Base-by-base conservation (phyloP, 2,329 filamentous ascomycete genomes). In the Cladosporium velox region DNA sequence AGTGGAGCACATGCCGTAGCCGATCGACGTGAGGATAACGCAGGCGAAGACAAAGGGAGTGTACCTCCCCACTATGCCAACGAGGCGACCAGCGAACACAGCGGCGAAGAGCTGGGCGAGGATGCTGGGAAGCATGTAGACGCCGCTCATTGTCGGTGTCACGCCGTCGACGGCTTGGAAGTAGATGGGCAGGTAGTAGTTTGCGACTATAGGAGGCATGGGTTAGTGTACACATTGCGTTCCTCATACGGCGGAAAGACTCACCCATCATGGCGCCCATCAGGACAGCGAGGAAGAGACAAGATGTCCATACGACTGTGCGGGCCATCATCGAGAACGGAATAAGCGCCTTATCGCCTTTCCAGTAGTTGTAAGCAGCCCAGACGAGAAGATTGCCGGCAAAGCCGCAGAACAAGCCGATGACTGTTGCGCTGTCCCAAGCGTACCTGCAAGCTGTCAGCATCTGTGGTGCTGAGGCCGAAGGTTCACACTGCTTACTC, bases 141-240 rank as follows among this genome's bases (percentile, higher is more conserved):
- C 75, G 7, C 80, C 80, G 62, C 77, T 79, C 67, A 77, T 72
- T 2, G 77, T 69, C 0, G 80, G 77, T 0, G 75, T 70, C 4
- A 73, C 73, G 21, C 76, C 72, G 35, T 71, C 73, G 12, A 82
- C 77, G 10, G 76, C 74, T 64, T 82, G 81, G 66, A 82, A 82
- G 65, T 79, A 82, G 3, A 81, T 75, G 8, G 77, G 67, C 32
- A 79, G 69, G 65, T 78, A 79, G 67, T 74, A 78, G 21, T 61
- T 52, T 28, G 62, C 59, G 18, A 81, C 61, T 62, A 47, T 54
- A 12, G 3, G 44, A 51, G 0, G 18, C 6, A 34, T 18, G 2
- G n/a, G 38, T 54, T 14, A 62, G 59, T 10, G 4, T 35, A 72
- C 75, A 51, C 79, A 81, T 72, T 74, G 76, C 80, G 18, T 32